These are phyloP conservation scores for Vaucheria bursata DNA, from an alignment of 352 stramenopile genomes.

Conservation along the genomic window DNA sequence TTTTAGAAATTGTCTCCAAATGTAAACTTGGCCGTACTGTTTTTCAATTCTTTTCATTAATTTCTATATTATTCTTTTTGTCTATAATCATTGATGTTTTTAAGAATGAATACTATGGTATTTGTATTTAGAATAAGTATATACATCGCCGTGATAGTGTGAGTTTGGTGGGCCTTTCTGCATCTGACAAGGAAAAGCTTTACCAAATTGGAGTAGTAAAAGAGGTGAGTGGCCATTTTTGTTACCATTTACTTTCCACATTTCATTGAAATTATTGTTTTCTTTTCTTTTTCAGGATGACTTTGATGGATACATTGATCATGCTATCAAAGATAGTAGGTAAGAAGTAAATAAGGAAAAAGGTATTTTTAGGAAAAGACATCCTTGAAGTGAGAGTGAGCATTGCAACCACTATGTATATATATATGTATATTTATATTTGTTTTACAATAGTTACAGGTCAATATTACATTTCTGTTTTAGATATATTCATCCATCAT, in stretches of 20 bases:
- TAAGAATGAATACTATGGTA: not conserved
- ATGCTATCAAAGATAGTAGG: constrained; percentile 2
- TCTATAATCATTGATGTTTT: not conserved
- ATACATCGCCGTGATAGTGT: constrained; percentile 37
- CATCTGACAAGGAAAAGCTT: constrained; percentile 25
- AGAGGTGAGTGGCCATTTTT: not conserved
- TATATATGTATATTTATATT: too few species aligned
- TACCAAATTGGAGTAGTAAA: not conserved
- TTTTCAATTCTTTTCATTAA: too few species aligned
- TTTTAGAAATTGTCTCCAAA: not conserved
- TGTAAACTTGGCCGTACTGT: not conserved
- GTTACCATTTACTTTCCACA: not conserved
- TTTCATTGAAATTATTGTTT: not conserved
- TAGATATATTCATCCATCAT: too few species aligned
- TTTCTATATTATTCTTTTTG: too few species aligned
- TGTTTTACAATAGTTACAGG: too few species aligned
- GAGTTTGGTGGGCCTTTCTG: constrained; percentile 26
- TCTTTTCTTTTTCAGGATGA: not conserved
- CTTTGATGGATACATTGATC: constrained; percentile 4
- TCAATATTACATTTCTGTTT: too few species aligned
- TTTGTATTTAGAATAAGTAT: constrained; percentile 20
- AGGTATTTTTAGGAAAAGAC: too few species aligned
- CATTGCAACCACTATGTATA: too few species aligned
- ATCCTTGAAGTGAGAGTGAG: too few species aligned
- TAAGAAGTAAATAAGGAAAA: too few species aligned